Base-by-base conservation (phyloP, 2,329 filamentous ascomycete species). In the Diaporthe vaccinii region DNA sequence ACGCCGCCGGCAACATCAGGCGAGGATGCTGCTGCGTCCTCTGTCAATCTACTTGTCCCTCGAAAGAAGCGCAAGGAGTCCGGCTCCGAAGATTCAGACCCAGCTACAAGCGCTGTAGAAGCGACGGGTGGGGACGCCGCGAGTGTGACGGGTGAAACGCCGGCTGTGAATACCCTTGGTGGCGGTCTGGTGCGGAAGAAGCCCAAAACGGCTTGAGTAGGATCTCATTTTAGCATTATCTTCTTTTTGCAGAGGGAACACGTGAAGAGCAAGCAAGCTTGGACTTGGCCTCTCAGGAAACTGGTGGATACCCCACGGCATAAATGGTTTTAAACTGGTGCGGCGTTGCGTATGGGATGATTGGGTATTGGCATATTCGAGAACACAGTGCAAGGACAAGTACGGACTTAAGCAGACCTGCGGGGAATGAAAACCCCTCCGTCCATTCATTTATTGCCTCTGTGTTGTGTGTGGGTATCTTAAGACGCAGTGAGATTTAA, bases 111-210 rank as follows among this genome's bases (percentile, higher is more conserved):
- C 28, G 36, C 67, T 14, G 78, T 76, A 1, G 78, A 78, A 10
- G 61, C 59, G 17, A 59, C 65, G n/a, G 31, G 36, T 7, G 73
- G 51, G 9, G 67, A 58, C 10, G 41, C 68, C 1, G 28, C 70
- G 22, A 41, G 67, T 17, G 25, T 77, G 53, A 15, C 62, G 7
- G 44, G 57, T 5, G 76, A 78, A 51, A 36, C 41, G n/a, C 73
- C 73, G 25, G 71, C 70, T 6, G 82, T 84, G 0, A 85, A 84
- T 34, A 81, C 81, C 0, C 79, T 87, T 9, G 82, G 82, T 20
- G 79, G 79, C 22, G 84, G 83, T 2, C 78, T 88, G 17, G 83
- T 91, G 55, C 84, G 87, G 74, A 91, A 88, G 82, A 91, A 76
- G 44, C 72, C 74, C n/a, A 77, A 77, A 46, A 72, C 61, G 22